Evolutionary conservation across 352 stramenopile genomes (phyloP).

Genomic region (Phytophthora brassicae): DNA sequence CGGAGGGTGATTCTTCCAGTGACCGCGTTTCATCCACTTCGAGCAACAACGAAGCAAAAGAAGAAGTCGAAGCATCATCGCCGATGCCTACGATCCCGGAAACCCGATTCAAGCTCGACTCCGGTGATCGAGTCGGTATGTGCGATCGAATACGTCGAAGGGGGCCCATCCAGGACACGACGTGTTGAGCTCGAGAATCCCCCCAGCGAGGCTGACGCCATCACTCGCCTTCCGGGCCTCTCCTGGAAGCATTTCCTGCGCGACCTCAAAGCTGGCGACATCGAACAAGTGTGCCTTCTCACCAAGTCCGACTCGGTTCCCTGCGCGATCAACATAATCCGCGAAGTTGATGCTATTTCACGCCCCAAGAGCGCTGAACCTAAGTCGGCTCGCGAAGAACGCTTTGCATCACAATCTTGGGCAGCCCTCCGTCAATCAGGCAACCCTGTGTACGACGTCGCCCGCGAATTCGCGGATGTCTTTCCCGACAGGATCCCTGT

Average conservation of each 20-base stretch:
- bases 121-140: background rate
- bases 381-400: conserved; percentile 14
- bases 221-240: background rate
- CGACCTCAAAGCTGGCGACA: too few species aligned
- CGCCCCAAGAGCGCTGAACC: conserved; percentile 5
- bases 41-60: background rate
- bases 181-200: conserved; percentile 1
- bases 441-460: conserved; percentile 7
- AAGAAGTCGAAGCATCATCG: too few species aligned
- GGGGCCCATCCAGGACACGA: background rate
- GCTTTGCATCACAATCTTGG: conserved; percentile 5
- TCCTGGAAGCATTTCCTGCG: conserved; percentile 23
- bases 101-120: background rate
- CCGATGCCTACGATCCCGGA: background rate
- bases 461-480: conserved; percentile 14
- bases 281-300: too few species aligned
- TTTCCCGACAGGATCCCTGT: conserved; percentile 27
- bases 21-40: background rate
- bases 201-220: background rate
- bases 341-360: too few species aligned
- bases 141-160: too few species aligned
- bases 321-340: too few species aligned
- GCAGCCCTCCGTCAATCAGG: background rate
- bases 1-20: background rate
- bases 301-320: too few species aligned